Evolutionary conservation across 1,284 basidiomycete species (phyloP).

Genomic region (Laetiporus sulphureus): DNA sequence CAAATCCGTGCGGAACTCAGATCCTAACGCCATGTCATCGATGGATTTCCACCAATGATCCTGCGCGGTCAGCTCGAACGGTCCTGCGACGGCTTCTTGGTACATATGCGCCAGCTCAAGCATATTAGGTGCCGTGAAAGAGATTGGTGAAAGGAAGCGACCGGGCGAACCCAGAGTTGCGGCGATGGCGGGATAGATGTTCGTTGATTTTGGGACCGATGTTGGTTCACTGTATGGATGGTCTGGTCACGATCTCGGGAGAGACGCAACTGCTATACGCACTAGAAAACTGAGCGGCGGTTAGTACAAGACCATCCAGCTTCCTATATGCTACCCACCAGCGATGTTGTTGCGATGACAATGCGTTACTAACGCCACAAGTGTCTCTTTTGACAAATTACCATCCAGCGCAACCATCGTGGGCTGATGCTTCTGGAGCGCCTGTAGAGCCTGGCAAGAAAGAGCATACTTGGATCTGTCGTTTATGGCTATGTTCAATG

Average conservation of each 20-base stretch:
- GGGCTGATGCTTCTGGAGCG: slow-evolving; percentile 40
- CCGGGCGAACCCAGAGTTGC: slow-evolving; percentile 24
- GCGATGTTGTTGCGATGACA: slow-evolving; percentile 39
- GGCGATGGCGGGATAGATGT: slow-evolving; percentile 61
- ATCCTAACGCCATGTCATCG: slow-evolving; percentile 54
- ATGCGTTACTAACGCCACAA: slow-evolving; percentile 47
- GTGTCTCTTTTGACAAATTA: slow-evolving; percentile 57
- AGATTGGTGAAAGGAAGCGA: slow-evolving; percentile 38
- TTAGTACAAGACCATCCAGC: too few species aligned
- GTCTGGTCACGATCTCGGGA: background rate
- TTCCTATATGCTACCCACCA: slow-evolving; percentile 39
- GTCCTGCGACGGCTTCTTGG: slow-evolving; percentile 38
- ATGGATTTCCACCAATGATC: slow-evolving; percentile 59
- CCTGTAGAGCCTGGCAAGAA: slow-evolving; percentile 36
- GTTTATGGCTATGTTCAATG: background rate
- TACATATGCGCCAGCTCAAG: slow-evolving; percentile 71
- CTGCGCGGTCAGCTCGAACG: slow-evolving; percentile 43
- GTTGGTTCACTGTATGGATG: slow-evolving; percentile 68
- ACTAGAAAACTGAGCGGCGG: slow-evolving; percentile 61
- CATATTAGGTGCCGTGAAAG: slow-evolving; percentile 75
- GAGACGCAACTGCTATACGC: slow-evolving; percentile 17
- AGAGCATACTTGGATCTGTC: background rate
- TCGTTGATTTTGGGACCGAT: slow-evolving; percentile 71
- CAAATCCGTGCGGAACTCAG: slow-evolving; percentile 59
- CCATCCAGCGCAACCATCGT: slow-evolving; percentile 75